A percentile compares a stretch with the other conserved stretches of the same genome.
Evolutionary conservation across 192 early-diverging fungal species (phyloP).

Genomic region (Mortierella alpina): DNA sequence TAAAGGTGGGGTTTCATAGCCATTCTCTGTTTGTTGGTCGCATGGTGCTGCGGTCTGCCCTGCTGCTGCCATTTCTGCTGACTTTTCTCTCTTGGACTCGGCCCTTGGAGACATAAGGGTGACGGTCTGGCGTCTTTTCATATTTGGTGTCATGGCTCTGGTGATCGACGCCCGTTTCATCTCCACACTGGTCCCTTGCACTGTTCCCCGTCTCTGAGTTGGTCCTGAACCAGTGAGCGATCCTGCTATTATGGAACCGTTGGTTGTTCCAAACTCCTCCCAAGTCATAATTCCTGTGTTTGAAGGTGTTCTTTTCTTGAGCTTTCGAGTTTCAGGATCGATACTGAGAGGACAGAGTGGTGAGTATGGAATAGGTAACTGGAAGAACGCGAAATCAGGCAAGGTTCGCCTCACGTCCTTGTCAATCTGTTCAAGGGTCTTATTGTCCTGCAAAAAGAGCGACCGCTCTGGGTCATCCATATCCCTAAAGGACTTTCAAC

Average conservation of each 20-base stretch:
- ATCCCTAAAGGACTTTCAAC: conserved; percentile 54
- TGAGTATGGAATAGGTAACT: conserved; percentile 67
- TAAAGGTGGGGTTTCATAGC: conserved; percentile 21
- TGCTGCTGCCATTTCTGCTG: conserved; percentile 7
- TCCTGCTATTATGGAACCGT: conserved; percentile 14
- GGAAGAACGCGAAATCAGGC: conserved; percentile 82
- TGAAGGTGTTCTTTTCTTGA: conserved; percentile 24
- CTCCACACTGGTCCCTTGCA: conserved; percentile 17
- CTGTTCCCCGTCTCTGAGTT: not conserved
- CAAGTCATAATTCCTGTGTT: conserved; percentile 21
- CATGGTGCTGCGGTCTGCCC: not conserved
- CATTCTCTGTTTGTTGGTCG: conserved; percentile 1
- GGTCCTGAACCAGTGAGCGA: conserved; percentile 6
- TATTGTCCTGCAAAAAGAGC: conserved; percentile 69
- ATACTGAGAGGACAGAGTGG: conserved; percentile 62
- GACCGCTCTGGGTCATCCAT: conserved; percentile 70
- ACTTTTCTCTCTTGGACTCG: not conserved
- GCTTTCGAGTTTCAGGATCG: conserved; percentile 47
- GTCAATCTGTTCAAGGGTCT: conserved; percentile 77
- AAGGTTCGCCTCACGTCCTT: conserved; percentile 80
- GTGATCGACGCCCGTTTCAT: conserved; percentile 4
- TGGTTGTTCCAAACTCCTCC: conserved; percentile 30
- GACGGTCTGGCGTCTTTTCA: conserved; percentile 41
- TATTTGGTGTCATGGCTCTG: conserved; percentile 13
- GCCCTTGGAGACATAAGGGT: conserved; percentile 41